A percentile compares a stretch with the other conserved stretches of the same genome.
Evolutionary conservation across 2,329 filamentous ascomycete species (phyloP).

Genomic region (Penicillium expansum): DNA sequence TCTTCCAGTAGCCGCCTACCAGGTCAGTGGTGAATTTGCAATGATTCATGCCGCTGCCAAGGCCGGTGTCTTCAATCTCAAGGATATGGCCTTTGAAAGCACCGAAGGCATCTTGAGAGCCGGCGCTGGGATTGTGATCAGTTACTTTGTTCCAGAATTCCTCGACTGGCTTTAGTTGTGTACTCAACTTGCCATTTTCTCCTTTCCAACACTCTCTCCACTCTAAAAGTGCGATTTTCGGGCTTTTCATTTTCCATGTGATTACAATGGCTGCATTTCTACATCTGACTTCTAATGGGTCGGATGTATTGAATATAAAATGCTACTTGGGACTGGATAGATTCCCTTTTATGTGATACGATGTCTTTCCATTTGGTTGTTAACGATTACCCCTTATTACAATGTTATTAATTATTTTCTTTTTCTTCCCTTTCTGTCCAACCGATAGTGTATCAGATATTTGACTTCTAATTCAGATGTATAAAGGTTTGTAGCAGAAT

Average conservation of each 20-base stretch:
- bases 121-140: conserved; percentile 88
- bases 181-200: neutral
- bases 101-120: conserved; percentile 91
- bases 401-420: neutral
- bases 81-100: conserved; percentile 90
- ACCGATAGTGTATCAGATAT: neutral
- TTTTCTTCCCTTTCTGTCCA: neutral
- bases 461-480: neutral
- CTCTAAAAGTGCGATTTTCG: conserved; percentile 7
- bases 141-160: conserved; percentile 86
- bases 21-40: conserved; percentile 94
- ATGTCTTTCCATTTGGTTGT: neutral
- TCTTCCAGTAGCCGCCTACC: conserved; percentile 90
- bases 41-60: conserved; percentile 97
- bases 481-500: neutral
- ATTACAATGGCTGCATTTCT: neutral
- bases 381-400: conserved; percentile 5
- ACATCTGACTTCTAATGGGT: neutral
- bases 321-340: conserved; percentile 1
- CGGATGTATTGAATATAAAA: neutral
- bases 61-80: conserved; percentile 93
- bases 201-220: neutral
- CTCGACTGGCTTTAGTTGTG: conserved; percentile 56
- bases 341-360: conserved; percentile 13
- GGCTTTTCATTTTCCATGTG: neutral